Base-by-base conservation (phyloP, 257 asterid genomes). In the Thymus mandschuricus region DNA sequence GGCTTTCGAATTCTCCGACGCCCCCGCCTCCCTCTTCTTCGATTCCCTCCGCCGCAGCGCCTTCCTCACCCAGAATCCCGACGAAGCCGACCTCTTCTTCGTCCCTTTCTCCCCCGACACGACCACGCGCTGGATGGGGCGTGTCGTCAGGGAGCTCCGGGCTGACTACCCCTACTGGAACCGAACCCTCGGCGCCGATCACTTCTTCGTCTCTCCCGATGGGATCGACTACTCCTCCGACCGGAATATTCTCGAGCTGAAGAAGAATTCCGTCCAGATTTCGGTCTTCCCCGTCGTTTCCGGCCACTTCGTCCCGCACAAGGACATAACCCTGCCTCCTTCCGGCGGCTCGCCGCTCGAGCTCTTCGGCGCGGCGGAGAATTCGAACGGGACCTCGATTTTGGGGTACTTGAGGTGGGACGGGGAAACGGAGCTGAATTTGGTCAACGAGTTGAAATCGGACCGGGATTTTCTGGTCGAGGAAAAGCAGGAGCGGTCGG, bases 111-210 rank as follows among this genome's bases (percentile, higher is more conserved):
- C 97, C 48, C 88, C 89, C 15, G 86, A 69, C 67, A 58, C 80
- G 68, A 68, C 98, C 80, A 68, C 78, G 69, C 98, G 96, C 78
- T 72, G 96, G 10, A 15, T 84, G 54, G 84, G 81, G 52, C 98
- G 97, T 38, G 71, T 88, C 1, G 79, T 95, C 33, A 79, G 80
- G 51, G 82, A 91, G 21, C 75, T 95, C 65, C 70, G 98, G 48
- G 74, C 43, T 57, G 61, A n/a, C 30, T 66, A 51, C 54, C 92
- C 96, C 44, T 89, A 74, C 75, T 95, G 99, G 99, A 87, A 95
- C 38, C 90, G 93, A 5, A 85, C 97, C 12, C 89, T 95, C n/a
- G 98, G 99, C 11, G 97, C 98, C 48, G 99, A 95, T 71, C 97
- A 95, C 52, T 88, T 95, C 83, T 89, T 86, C 40, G 0, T 86